Percentiles rank a stretch among this genome's conserved stretches.
Evolutionary conservation across 441 rosid genomes (phyloP).

Genomic region (Gossypium aridum): DNA sequence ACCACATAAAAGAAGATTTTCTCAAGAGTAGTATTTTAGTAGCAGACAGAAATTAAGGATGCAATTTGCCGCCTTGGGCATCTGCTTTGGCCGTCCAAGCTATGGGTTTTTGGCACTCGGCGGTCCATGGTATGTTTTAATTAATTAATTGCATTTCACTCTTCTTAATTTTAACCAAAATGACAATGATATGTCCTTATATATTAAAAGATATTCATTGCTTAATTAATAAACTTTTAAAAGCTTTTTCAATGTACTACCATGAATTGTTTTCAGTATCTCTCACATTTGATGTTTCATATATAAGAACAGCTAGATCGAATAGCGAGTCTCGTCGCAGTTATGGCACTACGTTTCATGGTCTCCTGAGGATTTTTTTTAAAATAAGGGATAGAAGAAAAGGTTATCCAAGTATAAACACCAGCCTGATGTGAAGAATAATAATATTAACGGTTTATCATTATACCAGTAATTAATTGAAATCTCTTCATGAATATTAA

Average conservation of each 20-base stretch:
- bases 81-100: conserved; percentile 8
- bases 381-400: too few species aligned
- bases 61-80: neutral
- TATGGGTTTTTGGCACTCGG: neutral
- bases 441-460: too few species aligned
- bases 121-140: neutral
- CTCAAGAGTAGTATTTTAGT: neutral
- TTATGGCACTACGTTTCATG: too few species aligned
- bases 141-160: neutral
- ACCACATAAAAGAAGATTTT: neutral
- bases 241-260: neutral
- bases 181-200: neutral
- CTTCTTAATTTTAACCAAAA: neutral
- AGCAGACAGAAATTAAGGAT: neutral
- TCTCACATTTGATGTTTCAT: neutral
- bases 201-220: neutral
- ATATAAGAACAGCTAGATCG: neutral
- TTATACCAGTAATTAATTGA: too few species aligned
- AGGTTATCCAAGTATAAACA: too few species aligned
- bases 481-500: too few species aligned
- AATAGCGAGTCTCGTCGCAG: neutral
- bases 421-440: too few species aligned
- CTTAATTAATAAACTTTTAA: neutral
- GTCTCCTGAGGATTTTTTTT: too few species aligned
- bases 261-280: neutral